Evolutionary conservation across 257 asterid species (phyloP).

Genomic region (Solanum paucissectum): DNA sequence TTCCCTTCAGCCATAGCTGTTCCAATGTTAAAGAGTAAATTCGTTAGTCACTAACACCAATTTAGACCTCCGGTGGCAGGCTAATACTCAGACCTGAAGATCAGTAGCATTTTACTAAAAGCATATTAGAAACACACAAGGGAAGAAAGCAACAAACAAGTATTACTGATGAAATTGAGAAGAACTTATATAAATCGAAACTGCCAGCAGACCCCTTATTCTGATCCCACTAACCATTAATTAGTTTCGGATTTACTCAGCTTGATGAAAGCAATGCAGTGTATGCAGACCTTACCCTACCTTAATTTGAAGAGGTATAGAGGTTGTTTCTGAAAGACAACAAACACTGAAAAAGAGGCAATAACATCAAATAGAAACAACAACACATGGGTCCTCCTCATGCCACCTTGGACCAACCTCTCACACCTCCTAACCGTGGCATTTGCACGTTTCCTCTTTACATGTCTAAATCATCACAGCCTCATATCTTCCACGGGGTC

Average conservation of each 20-base stretch:
- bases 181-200: neutral
- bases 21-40: neutral
- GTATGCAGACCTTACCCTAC: neutral
- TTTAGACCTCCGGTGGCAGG: neutral
- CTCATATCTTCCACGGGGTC: neutral
- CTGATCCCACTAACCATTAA: neutral
- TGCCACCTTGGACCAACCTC: neutral
- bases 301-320: neutral
- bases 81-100: neutral
- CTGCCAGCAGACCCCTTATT: neutral
- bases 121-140: neutral
- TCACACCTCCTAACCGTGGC: neutral
- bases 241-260: neutral
- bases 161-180: neutral
- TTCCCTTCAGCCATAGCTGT: slow-evolving; percentile 4
- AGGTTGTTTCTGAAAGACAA: neutral
- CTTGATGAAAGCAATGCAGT: neutral
- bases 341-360: neutral
- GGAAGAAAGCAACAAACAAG: neutral
- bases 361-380: neutral
- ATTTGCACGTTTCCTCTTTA: neutral
- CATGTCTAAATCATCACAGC: neutral
- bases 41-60: neutral
- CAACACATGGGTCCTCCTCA: neutral
- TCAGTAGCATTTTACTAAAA: neutral